phyloP scores from a whole-genome alignment of 2,329 filamentous ascomycete genomes.

The Epichloe amarillans region DNA sequence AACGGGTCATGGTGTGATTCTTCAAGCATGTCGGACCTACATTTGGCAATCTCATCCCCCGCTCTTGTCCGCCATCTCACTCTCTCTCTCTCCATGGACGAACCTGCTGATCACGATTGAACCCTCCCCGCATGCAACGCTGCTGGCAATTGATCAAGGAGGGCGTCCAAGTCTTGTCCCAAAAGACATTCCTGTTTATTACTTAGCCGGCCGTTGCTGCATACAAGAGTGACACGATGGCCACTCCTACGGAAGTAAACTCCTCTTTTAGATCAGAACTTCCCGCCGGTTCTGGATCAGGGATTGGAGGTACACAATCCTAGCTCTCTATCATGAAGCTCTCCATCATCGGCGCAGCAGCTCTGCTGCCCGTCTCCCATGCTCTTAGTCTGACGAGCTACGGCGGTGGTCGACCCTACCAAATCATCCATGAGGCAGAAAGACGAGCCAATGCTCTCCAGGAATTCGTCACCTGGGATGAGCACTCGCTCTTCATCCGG shows the following conservation, averaged over 20 bases:
- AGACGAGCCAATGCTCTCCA: slow-evolving; percentile 15
- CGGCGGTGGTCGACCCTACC: slow-evolving; percentile 8
- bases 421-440: slow-evolving; percentile 11
- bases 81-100: background rate
- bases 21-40: background rate
- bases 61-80: background rate
- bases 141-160: background rate
- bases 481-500: slow-evolving; percentile 55
- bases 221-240: background rate
- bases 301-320: background rate
- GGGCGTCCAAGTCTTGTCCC: background rate
- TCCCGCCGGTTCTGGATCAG: background rate
- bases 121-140: background rate
- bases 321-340: slow-evolving; percentile 12
- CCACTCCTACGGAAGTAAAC: background rate
- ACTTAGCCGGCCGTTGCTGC: background rate
- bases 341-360: slow-evolving; percentile 1
- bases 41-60: too few species aligned
- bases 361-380: background rate
- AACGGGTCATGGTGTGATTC: background rate
- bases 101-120: background rate
- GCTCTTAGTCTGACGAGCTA: slow-evolving; percentile 6
- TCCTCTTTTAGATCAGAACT: background rate
- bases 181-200: background rate
- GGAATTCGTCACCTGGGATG: slow-evolving; percentile 52